phyloP scores from a whole-genome alignment of 23 red algal species.

The Gracilaria vermiculophylla region DNA sequence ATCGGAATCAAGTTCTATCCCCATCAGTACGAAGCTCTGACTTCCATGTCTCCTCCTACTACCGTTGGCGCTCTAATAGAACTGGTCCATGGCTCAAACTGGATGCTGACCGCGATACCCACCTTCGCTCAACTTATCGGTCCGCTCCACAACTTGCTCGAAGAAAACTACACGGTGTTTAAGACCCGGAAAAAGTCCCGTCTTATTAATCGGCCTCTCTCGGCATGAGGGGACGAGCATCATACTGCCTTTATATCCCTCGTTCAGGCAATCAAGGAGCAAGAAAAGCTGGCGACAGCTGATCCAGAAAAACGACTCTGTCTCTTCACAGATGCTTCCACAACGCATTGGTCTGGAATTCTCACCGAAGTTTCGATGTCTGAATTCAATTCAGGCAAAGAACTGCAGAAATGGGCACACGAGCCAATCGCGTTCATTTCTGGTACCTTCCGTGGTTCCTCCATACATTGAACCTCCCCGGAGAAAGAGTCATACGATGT shows the following conservation, averaged over 20 bases:
- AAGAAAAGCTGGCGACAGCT: too few species aligned
- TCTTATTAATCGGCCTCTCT: too few species aligned
- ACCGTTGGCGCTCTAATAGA: slow-evolving; percentile 36
- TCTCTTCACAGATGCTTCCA: too few species aligned
- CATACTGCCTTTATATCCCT: too few species aligned
- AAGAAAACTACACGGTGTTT: too few species aligned
- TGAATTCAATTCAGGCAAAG: neutral
- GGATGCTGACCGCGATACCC: slow-evolving; percentile 36
- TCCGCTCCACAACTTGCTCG: neutral
- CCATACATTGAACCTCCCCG: neutral
- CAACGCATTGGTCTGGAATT: too few species aligned
- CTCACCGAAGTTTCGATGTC: neutral
- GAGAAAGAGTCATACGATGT: neutral
- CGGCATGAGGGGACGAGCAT: too few species aligned
- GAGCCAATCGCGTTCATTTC: neutral
- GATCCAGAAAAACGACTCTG: too few species aligned
- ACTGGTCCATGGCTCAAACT: slow-evolving; percentile 31
- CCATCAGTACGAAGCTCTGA: too few species aligned
- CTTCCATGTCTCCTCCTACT: neutral
- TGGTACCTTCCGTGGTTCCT: neutral
- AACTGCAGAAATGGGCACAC: neutral
- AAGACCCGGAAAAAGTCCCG: too few species aligned
- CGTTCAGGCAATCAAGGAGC: too few species aligned
- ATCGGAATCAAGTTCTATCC: too few species aligned
- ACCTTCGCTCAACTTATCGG: neutral